A percentile compares a stretch with the other conserved stretches of the same genome.
Conservation (phyloP, 2,329 filamentous ascomycete species). For the Exophiala lecanii-corni region DNA sequence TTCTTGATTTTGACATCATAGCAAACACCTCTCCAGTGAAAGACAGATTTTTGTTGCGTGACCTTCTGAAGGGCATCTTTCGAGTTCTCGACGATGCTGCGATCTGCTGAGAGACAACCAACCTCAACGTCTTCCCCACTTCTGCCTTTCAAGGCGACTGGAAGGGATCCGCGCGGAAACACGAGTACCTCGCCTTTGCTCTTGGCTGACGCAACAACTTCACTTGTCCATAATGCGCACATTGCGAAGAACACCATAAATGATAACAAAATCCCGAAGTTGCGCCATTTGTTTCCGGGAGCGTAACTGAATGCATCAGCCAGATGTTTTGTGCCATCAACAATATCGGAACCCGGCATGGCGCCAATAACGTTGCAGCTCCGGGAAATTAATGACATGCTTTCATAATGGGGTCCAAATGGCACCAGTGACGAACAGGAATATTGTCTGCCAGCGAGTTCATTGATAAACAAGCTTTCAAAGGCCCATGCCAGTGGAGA, state of each 20-base stretch:
- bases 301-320: constrained; percentile 51
- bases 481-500: constrained; percentile 64
- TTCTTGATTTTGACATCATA: constrained; percentile 77
- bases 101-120: not conserved
- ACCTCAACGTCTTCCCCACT: constrained; percentile 8
- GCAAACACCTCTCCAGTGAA: constrained; percentile 79
- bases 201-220: constrained; percentile 59
- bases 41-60: constrained; percentile 65
- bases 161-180: constrained; percentile 65
- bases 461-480: constrained; percentile 54
- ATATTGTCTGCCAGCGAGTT: constrained; percentile 56
- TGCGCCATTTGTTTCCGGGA: constrained; percentile 59
- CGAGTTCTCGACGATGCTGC: constrained; percentile 25
- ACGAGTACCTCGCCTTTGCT: constrained; percentile 73
- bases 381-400: constrained; percentile 60
- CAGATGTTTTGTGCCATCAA: constrained; percentile 58
- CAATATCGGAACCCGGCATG: constrained; percentile 45
- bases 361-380: constrained; percentile 60
- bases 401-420: constrained; percentile 44
- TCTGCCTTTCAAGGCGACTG: constrained; percentile 43
- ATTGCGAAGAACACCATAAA: constrained; percentile 65
- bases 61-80: constrained; percentile 24
- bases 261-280: constrained; percentile 62
- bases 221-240: constrained; percentile 28
- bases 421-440: constrained; percentile 49